Evolutionary conservation across 2,329 filamentous ascomycete species (phyloP).

Genomic region (Cercospora sp.): DNA sequence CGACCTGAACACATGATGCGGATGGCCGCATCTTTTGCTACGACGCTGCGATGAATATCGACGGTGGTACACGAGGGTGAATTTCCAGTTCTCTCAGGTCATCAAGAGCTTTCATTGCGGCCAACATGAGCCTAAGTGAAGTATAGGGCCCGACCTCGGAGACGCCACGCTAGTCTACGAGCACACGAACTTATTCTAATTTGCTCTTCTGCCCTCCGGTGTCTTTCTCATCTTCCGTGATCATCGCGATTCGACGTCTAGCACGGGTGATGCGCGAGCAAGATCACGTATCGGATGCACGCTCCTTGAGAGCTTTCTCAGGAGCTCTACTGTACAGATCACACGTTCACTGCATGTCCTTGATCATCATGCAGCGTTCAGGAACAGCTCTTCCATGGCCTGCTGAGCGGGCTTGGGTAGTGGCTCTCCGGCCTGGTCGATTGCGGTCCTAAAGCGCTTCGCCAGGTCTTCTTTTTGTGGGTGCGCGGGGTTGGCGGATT

Average conservation of each 20-base stretch:
- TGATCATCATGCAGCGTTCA: conserved; percentile 32
- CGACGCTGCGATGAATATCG: neutral
- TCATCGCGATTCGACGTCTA: neutral
- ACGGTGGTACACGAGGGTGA: neutral
- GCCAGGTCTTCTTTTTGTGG: conserved; percentile 75
- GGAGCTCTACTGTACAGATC: conserved; percentile 5
- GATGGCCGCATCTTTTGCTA: neutral
- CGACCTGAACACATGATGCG: neutral
- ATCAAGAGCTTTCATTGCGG: neutral
- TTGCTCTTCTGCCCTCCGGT: neutral
- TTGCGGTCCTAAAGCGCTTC: conserved; percentile 59
- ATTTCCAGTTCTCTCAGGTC: neutral
- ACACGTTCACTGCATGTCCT: neutral
- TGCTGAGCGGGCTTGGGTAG: conserved; percentile 66
- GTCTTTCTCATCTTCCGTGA: neutral
- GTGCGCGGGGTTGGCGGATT: conserved; percentile 67
- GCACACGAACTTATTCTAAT: neutral
- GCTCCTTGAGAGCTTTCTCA: neutral
- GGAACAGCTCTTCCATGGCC: conserved; percentile 66
- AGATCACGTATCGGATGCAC: neutral
- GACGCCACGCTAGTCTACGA: neutral
- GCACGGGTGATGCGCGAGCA: neutral
- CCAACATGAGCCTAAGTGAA: neutral
- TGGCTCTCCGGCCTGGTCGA: conserved; percentile 47
- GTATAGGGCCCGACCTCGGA: neutral